A percentile compares a stretch with the other conserved stretches of the same genome.
phyloP scores from a whole-genome alignment of 768 basidiomycete genomes.

The Pleurotus pulmonarius region DNA sequence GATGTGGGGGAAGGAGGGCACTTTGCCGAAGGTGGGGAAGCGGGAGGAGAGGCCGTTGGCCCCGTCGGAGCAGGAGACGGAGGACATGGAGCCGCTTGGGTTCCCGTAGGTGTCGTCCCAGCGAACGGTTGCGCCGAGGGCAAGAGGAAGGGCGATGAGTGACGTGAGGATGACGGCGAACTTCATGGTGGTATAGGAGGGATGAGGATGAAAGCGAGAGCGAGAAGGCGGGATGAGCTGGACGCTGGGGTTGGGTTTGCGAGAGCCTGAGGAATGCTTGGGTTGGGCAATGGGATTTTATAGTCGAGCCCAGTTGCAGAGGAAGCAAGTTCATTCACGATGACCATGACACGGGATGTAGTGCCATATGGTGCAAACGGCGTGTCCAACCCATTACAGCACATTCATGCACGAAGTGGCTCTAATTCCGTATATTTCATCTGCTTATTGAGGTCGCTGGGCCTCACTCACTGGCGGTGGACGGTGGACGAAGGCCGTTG shows the following conservation, averaged over 20 bases:
- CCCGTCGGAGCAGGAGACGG: conserved; percentile 46
- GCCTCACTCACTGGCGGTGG: too few species aligned
- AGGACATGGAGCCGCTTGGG: conserved; percentile 29
- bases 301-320: neutral
- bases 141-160: conserved; percentile 17
- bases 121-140: conserved; percentile 25
- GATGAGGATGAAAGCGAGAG: neutral
- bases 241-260: neutral
- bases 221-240: neutral
- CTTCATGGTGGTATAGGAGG: conserved; percentile 11
- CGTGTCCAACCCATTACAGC: neutral
- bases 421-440: neutral
- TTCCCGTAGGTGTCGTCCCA: conserved; percentile 54
- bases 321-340: neutral
- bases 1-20: conserved; percentile 59
- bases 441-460: neutral
- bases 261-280: neutral
- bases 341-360: neutral
- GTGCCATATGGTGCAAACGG: neutral
- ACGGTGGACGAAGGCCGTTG: neutral
- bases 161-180: conserved; percentile 12
- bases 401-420: neutral
- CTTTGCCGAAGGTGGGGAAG: conserved; percentile 44
- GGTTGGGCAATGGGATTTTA: neutral
- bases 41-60: conserved; percentile 43